Conservation (phyloP, 1,284 basidiomycete genomes). For the Ustanciosporium gigantosporum region DNA sequence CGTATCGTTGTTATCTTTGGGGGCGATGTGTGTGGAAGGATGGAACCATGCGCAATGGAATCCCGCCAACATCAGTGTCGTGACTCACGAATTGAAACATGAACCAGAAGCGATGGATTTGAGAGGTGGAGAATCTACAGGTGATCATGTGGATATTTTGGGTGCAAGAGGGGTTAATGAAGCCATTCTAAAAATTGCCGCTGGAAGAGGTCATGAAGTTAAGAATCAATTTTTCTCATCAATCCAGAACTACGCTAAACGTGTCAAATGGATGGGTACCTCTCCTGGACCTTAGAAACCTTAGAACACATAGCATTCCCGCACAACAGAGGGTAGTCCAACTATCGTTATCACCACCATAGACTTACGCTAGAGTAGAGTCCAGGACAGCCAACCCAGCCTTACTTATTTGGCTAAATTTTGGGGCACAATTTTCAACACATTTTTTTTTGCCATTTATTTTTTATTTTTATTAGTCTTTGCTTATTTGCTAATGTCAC, state of each 20-base stretch:
- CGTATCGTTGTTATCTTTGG: slow-evolving; percentile 83
- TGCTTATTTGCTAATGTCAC: too few relatives aligned
- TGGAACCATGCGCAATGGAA: slow-evolving; percentile 93
- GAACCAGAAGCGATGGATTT: slow-evolving; percentile 74
- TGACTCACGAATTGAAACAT: slow-evolving; percentile 89
- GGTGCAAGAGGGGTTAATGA: slow-evolving; percentile 85
- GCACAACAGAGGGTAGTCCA: not conserved
- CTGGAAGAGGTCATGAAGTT: slow-evolving; percentile 65
- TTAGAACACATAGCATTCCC: too few relatives aligned
- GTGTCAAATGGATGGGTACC: slow-evolving; percentile 40
- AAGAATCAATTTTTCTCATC: slow-evolving; percentile 75
- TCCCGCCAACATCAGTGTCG: slow-evolving; percentile 75
- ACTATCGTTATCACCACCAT: too few relatives aligned
- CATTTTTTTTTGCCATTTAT: too few relatives aligned
- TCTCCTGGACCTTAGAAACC: slow-evolving; percentile 6
- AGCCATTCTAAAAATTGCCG: slow-evolving; percentile 84
- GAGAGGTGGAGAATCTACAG: slow-evolving; percentile 74
- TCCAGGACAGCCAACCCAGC: too few relatives aligned
- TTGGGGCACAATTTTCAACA: too few relatives aligned
- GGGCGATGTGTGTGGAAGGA: slow-evolving; percentile 88
- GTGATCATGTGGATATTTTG: slow-evolving; percentile 83
- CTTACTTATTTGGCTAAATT: too few relatives aligned
- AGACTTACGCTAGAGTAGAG: too few relatives aligned
- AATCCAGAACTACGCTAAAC: slow-evolving; percentile 65
- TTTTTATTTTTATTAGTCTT: too few relatives aligned